Conservation (phyloP, 2,329 filamentous ascomycete species). For the Hypocrella siamensis region DNA sequence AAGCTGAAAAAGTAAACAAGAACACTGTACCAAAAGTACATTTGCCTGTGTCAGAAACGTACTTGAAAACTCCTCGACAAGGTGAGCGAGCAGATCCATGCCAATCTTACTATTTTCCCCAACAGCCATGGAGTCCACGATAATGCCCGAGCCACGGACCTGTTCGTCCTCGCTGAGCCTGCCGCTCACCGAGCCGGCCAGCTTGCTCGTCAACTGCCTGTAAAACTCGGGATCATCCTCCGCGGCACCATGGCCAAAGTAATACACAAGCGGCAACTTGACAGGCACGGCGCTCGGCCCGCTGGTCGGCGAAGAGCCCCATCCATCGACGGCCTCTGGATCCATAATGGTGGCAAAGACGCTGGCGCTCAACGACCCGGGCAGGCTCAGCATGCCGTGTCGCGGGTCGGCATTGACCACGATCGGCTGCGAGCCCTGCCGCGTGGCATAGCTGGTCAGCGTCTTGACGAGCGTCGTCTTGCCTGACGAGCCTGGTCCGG, state of each 20-base stretch:
- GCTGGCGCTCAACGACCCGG: slow-evolving; percentile 74
- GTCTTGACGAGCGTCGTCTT: slow-evolving; percentile 73
- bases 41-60: slow-evolving; percentile 2
- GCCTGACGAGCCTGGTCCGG: slow-evolving; percentile 62
- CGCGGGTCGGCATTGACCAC: slow-evolving; percentile 74
- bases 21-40: too few relatives aligned
- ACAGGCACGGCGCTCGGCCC: slow-evolving; percentile 79
- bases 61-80: slow-evolving; percentile 43
- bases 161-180: slow-evolving; percentile 61
- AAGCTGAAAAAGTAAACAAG: not conserved
- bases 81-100: slow-evolving; percentile 67
- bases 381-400: slow-evolving; percentile 62
- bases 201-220: slow-evolving; percentile 54
- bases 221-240: slow-evolving; percentile 61
- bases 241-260: slow-evolving; percentile 60
- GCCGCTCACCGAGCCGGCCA: slow-evolving; percentile 65
- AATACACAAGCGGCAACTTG: slow-evolving; percentile 83
- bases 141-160: slow-evolving; percentile 58
- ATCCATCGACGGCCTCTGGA: slow-evolving; percentile 61
- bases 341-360: slow-evolving; percentile 80
- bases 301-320: slow-evolving; percentile 81
- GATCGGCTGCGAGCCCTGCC: slow-evolving; percentile 57
- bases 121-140: slow-evolving; percentile 70
- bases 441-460: slow-evolving; percentile 64
- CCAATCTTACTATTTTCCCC: slow-evolving; percentile 49